Conservation (phyloP, 805 yeast genomes). For the Lachancea sp. region DNA sequence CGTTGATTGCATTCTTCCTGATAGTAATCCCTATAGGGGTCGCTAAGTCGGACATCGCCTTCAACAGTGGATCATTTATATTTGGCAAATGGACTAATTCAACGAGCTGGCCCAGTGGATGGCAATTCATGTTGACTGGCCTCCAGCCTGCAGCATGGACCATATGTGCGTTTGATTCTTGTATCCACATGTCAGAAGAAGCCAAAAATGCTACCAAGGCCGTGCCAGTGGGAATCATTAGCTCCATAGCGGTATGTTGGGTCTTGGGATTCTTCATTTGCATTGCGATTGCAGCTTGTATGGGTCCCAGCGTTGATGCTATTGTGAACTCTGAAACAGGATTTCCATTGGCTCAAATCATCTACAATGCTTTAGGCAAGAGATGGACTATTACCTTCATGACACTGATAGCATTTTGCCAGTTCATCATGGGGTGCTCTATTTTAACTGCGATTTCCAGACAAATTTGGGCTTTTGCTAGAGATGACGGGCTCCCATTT, state of each 20-base stretch:
- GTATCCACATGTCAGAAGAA: slow-evolving; percentile 69
- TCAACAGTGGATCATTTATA: slow-evolving; percentile 46
- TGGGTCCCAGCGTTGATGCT: slow-evolving; percentile 38
- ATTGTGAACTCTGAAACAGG: slow-evolving; percentile 45
- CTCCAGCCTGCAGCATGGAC: slow-evolving; percentile 70
- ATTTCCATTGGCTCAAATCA: slow-evolving; percentile 58
- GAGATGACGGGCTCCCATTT: slow-evolving; percentile 67
- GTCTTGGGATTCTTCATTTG: slow-evolving; percentile 49
- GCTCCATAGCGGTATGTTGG: slow-evolving; percentile 51
- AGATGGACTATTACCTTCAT: slow-evolving; percentile 59
- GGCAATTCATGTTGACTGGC: slow-evolving; percentile 44
- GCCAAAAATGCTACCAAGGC: slow-evolving; percentile 54
- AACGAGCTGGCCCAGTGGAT: slow-evolving; percentile 51
- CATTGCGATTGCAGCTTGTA: slow-evolving; percentile 48
- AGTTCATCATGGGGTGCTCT: slow-evolving; percentile 60
- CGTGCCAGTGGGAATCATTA: slow-evolving; percentile 57
- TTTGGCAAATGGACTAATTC: slow-evolving; percentile 46
- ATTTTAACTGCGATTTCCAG: slow-evolving; percentile 55
- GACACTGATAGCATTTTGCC: slow-evolving; percentile 52
- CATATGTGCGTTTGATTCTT: slow-evolving; percentile 64
- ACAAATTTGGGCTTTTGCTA: slow-evolving; percentile 66
- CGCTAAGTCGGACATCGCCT: slow-evolving; percentile 18
- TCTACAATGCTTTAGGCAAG: slow-evolving; percentile 53
- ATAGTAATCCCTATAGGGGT: slow-evolving; percentile 59
- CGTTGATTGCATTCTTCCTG: slow-evolving; percentile 43